Base-by-base conservation (phyloP, 2,329 filamentous ascomycete genomes). In the Bimuria novae-zelandiae region DNA sequence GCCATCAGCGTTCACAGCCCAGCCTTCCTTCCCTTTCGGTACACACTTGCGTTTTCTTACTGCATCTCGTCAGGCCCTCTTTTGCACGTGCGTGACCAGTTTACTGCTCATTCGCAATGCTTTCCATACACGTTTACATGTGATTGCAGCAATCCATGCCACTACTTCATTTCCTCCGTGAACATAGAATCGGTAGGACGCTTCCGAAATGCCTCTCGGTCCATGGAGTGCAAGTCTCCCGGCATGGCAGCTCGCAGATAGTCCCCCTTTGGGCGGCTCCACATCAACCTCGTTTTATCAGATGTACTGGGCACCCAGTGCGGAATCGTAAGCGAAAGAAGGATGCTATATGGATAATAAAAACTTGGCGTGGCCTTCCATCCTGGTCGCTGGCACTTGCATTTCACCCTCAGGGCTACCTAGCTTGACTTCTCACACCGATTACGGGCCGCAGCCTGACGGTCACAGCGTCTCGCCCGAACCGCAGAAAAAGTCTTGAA, bases 401-500 rank as follows among this genome's bases (percentile, higher is more conserved):
- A 25, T 12, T 25, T n/a, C 37, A 39, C 27, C 19, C 21, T 11
- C 25, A 23, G 32, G 25, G 25, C 10, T 14, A 27, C 17, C n/a
- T 40, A 32, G 35, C 11, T 17, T 11, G 8, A 21, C 16, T 23
- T 47, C 43, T 52, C 54, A 54, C 56, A 59, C 56, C 56, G 56
- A 56, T 56, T 12, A 48, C 56, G 54, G 56, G 48, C 56, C 56
- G 56, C 49, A 39, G 52, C 30, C 41, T 27, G 40, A 19, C 37
- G 33, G 25, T 37, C 21, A 14, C 19, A 30, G 43, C 39, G 40
- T 44, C 48, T 30, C 37, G 36, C 46, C 46, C 46, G 46, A 39
- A 39, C 46, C 46, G 46, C 32, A 17, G 14, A 17, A 11, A n/a
- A 32, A 30, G 41, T n/a, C 14, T 22, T 17, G 16, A 32, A 22